Percentiles rank a stretch among this genome's conserved stretches.
Evolutionary conservation across 2,329 filamentous ascomycete genomes (phyloP).

Genomic region (Metarhizium brunneum): DNA sequence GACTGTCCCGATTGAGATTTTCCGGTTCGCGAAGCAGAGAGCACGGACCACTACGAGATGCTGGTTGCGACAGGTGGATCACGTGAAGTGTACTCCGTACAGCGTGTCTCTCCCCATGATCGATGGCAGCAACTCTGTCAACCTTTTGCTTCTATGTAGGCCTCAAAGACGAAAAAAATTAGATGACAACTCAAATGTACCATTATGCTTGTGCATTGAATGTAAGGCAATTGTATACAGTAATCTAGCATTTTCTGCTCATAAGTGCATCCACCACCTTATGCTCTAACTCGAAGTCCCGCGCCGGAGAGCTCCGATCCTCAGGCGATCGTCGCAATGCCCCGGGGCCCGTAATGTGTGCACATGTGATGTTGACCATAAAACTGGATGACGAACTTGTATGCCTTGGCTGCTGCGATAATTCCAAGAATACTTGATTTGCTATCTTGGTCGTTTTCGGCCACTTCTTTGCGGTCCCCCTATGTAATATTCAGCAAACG

Average conservation of each 20-base stretch:
- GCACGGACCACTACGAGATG: constrained; percentile 2
- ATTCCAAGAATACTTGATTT: no score
- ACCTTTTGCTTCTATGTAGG: no score
- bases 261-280: not conserved
- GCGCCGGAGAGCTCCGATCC: constrained; percentile 15
- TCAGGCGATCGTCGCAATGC: constrained; percentile 15
- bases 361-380: not conserved
- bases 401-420: no score
- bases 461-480: not conserved
- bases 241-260: not conserved
- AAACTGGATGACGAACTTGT: not conserved
- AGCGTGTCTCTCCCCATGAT: not conserved
- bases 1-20: constrained; percentile 13
- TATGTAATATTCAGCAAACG: not conserved
- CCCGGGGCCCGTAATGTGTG: constrained; percentile 6
- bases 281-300: constrained; percentile 1
- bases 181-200: not conserved
- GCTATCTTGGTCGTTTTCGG: no score
- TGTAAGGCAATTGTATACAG: not conserved
- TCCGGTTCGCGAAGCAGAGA: constrained; percentile 8
- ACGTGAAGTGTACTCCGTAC: not conserved
- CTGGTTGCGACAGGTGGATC: not conserved
- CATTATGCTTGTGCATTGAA: not conserved
- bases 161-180: no score
- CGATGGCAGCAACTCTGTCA: no score